These are phyloP conservation scores for Trichophyton simii DNA, from an alignment of 2,329 filamentous ascomycete species.

Conservation along the genomic window DNA sequence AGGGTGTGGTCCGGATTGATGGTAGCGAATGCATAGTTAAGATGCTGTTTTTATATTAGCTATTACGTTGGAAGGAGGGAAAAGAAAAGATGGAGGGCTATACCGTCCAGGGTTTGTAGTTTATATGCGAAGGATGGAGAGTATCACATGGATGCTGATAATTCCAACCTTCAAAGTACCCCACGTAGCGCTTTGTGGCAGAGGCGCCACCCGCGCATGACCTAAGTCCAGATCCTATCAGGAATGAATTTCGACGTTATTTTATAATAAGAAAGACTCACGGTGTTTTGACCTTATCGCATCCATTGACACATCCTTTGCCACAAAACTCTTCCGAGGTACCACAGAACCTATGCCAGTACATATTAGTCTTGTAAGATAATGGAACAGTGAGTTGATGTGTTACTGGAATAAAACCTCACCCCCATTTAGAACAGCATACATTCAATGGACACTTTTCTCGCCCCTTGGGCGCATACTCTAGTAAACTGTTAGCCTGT, in stretches of 20 bases:
- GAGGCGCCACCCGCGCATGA: slow-evolving; percentile 3
- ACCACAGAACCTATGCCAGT: slow-evolving; percentile 5
- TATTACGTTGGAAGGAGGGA: neutral
- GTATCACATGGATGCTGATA: slow-evolving; percentile 5
- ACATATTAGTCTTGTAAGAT: neutral
- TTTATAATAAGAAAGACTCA: neutral
- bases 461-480: neutral
- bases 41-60: slow-evolving; percentile 12
- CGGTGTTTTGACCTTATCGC: slow-evolving; percentile 3
- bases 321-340: slow-evolving; percentile 1
- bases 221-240: slow-evolving; percentile 3
- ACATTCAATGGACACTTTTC: slow-evolving; percentile 26
- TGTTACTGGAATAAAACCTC: neutral
- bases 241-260: neutral
- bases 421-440: slow-evolving; percentile 25
- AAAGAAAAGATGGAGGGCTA: neutral
- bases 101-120: slow-evolving; percentile 8
- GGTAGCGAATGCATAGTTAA: slow-evolving; percentile 29
- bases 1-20: slow-evolving; percentile 2
- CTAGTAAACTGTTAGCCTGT: neutral
- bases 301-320: slow-evolving; percentile 5
- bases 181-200: slow-evolving; percentile 16
- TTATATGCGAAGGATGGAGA: slow-evolving; percentile 7
- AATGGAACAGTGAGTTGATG: neutral
- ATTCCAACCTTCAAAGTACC: slow-evolving; percentile 28